Evolutionary conservation across 495 filamentous ascomycete genomes (phyloP).

Genomic region (Xylaria grammica): DNA sequence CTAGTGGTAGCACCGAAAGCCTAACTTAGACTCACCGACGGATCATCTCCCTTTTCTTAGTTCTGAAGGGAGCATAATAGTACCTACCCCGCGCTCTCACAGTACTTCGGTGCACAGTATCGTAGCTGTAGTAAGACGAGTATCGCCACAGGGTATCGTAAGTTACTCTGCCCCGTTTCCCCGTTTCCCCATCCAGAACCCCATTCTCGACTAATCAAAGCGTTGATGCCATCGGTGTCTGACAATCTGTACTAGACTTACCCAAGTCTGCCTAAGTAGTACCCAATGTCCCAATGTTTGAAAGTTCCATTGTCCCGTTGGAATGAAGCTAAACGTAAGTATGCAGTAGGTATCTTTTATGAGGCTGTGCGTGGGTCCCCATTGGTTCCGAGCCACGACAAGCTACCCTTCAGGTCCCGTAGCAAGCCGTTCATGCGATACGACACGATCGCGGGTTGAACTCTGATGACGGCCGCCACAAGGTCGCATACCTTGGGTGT

Average conservation of each 20-base stretch:
- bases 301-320: slow-evolving; percentile 20
- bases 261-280: too few species aligned
- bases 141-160: not conserved
- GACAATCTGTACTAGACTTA: not conserved
- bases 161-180: not conserved
- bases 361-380: not conserved
- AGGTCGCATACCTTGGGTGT: slow-evolving; percentile 5
- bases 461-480: not conserved
- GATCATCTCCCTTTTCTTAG: too few species aligned
- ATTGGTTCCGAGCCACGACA: slow-evolving; percentile 10
- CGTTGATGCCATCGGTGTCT: not conserved
- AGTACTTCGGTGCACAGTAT: too few species aligned
- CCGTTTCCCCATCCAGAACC: too few species aligned
- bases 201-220: not conserved
- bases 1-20: too few species aligned
- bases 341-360: not conserved
- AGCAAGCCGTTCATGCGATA: slow-evolving; percentile 1
- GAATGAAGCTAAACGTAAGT: slow-evolving; percentile 12
- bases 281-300: too few species aligned
- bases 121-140: not conserved
- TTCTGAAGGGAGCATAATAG: too few species aligned
- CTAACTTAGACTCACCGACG: too few species aligned
- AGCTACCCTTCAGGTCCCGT: not conserved
- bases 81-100: too few species aligned
- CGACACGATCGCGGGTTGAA: not conserved